A percentile compares a stretch with the other conserved stretches of the same genome.
Conservation (phyloP, 139 green algal genomes). For the Asterochloris erici region DNA sequence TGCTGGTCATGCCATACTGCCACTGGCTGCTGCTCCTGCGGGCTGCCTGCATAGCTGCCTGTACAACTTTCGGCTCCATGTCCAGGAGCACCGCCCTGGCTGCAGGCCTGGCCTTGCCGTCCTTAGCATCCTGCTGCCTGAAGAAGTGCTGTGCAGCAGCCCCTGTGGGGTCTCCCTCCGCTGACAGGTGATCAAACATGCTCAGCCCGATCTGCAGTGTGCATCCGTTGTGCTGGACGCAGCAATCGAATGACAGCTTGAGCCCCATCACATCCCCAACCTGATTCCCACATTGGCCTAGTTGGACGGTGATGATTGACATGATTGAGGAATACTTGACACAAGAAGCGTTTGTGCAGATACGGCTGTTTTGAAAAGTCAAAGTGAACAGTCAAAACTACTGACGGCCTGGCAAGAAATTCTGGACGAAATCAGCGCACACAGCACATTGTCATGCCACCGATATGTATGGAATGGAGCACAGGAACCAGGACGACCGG, state of each 20-base stretch:
- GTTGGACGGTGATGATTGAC: constrained; percentile 71
- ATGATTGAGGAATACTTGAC: constrained; percentile 31
- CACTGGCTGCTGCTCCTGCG: constrained; percentile 34
- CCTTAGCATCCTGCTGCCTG: not conserved
- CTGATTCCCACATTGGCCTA: constrained; percentile 87
- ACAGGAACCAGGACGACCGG: too few relatives aligned
- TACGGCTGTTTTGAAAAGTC: too few relatives aligned
- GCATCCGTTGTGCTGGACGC: not conserved
- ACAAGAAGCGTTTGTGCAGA: too few relatives aligned
- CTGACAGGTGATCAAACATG: constrained; percentile 58
- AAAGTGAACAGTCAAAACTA: too few relatives aligned
- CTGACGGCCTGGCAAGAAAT: too few relatives aligned
- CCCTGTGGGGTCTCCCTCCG: constrained; percentile 34
- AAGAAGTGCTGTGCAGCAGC: not conserved
- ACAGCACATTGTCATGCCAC: too few relatives aligned
- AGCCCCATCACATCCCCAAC: constrained; percentile 1
- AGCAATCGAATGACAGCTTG: not conserved
- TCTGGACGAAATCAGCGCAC: too few relatives aligned
- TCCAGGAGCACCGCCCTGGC: constrained; percentile 77
- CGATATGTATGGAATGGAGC: too few relatives aligned
- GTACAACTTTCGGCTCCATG: constrained; percentile 81
- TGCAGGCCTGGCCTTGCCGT: not conserved
- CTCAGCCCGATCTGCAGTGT: constrained; percentile 52
- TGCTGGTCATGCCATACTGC: constrained; percentile 40
- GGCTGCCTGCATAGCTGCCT: constrained; percentile 22